Evolutionary conservation across 2,329 filamentous ascomycete species (phyloP), one percentile per base, ranked within the genome.

Genomic region (Colletotrichum godetiae): DNA sequence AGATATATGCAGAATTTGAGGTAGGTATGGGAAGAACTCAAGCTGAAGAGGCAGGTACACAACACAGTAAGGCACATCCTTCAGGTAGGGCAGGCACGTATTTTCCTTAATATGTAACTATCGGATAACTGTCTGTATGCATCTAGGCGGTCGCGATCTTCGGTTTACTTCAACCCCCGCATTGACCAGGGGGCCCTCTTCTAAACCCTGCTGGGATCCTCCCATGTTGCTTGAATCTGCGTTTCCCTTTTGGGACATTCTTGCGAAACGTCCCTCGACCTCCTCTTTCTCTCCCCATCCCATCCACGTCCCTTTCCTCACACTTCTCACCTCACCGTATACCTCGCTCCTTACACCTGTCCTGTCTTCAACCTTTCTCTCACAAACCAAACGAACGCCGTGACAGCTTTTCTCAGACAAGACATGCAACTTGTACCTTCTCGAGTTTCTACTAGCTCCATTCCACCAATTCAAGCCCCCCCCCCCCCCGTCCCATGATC

Each of bases 161-260:
- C 55, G 60, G 59, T 70, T 65, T 73, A 35, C 52, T 70, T 22
- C 70, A 73, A 65, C 46, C 70, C 70, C 70, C 70, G 67, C 70
- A 70, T 65, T 73, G 61, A 53, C 59, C 66, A 73, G 55, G 60
- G 55, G 33, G 31, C 60, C 35, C 59, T 61, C 62, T 61, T 65
- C 35, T 58, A 73, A 60, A 46, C 60, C 62, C 70, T 60, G 56
- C 67, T 11, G 67, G 70, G 67, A 70, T 73, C 60, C 53, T 59
- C 66, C 66, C 62, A 49, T 74, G 35, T n/a, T 57, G 31, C 15
- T 53, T 46, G 61, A 55, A 57, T 13, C 68, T 67, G 68, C 67
- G 29, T 74, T 75, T 64, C 75, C 68, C 53, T 71, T 77, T 76
- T 68, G 66, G 76, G 76, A 75, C 74, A 77, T 73, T 75, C 75